phyloP scores from a whole-genome alignment of 2,329 filamentous ascomycete genomes.

The Colletotrichum simmondsii region DNA sequence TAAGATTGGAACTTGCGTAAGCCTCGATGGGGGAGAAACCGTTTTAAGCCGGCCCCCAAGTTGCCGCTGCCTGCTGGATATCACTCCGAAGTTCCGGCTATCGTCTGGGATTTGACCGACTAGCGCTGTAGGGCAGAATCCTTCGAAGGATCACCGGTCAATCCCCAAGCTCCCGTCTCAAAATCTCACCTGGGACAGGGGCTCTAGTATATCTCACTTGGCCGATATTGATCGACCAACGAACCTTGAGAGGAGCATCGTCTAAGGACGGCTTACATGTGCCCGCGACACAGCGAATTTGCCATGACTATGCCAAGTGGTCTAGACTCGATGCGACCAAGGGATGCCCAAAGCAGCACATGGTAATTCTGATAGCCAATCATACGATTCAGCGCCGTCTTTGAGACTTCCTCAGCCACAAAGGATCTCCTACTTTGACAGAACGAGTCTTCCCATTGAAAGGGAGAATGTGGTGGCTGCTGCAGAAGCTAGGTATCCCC shows the following conservation, averaged over 20 bases:
- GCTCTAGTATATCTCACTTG: neutral
- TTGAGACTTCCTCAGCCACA: neutral
- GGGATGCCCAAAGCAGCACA: neutral
- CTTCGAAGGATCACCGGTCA: neutral
- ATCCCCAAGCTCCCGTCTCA: neutral
- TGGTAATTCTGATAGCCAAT: neutral
- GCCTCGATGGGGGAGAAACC: neutral
- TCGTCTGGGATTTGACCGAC: neutral
- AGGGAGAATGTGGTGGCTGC: neutral
- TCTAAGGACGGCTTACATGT: neutral
- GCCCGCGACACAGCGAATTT: neutral
- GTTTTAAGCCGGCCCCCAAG: neutral
- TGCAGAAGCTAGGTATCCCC: neutral
- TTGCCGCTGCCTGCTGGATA: slow-evolving; percentile 4
- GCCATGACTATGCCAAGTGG: neutral
- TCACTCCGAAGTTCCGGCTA: neutral
- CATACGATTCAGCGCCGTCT: neutral
- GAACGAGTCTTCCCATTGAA: neutral
- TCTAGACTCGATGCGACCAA: neutral
- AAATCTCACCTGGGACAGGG: neutral
- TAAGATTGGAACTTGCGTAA: neutral
- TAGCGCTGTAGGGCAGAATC: slow-evolving; percentile 24
- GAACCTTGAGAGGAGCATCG: neutral
- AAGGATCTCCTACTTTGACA: neutral
- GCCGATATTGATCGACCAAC: neutral